Evolutionary conservation across 2,329 filamentous ascomycete species (phyloP).

Genomic region (Curvularia eragrostidis): DNA sequence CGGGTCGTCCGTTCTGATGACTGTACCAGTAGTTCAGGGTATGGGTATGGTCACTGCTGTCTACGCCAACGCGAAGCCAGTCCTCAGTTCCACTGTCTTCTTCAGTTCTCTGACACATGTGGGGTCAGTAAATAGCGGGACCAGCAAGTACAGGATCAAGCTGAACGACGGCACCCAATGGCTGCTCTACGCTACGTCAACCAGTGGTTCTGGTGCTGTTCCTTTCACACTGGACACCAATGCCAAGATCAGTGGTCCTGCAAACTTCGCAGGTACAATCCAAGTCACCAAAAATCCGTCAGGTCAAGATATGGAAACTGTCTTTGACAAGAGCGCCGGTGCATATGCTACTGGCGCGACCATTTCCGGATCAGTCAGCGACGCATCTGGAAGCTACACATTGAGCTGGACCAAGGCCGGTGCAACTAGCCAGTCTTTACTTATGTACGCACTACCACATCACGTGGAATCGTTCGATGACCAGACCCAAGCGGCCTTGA

Average conservation of each 20-base stretch:
- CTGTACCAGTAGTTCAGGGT: constrained; percentile 85
- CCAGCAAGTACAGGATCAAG: constrained; percentile 29
- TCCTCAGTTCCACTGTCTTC: constrained; percentile 76
- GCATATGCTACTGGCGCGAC: constrained; percentile 71
- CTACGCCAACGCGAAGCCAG: constrained; percentile 73
- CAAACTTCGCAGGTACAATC: constrained; percentile 76
- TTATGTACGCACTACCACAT: constrained; percentile 93
- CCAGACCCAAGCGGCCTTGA: constrained; percentile 58
- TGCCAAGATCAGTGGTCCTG: constrained; percentile 68
- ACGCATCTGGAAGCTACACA: constrained; percentile 70
- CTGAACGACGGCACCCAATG: constrained; percentile 68
- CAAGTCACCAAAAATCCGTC: constrained; percentile 82
- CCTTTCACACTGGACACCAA: constrained; percentile 72
- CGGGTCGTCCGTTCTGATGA: constrained; percentile 66
- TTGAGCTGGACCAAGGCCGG: constrained; percentile 77
- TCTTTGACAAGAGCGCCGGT: constrained; percentile 79
- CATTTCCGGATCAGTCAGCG: constrained; percentile 54
- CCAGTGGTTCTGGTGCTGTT: constrained; percentile 63
- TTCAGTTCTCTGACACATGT: constrained; percentile 68
- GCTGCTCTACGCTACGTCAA: constrained; percentile 78
- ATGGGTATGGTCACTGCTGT: constrained; percentile 85
- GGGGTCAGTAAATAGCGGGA: constrained; percentile 49
- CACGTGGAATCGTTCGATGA: constrained; percentile 78
- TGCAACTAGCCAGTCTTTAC: constrained; percentile 60
- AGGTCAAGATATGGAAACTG: constrained; percentile 62